These are phyloP conservation scores for Aechmea fasciata DNA, from an alignment of 176 grass and related monocot genomes.

Conservation along the genomic window DNA sequence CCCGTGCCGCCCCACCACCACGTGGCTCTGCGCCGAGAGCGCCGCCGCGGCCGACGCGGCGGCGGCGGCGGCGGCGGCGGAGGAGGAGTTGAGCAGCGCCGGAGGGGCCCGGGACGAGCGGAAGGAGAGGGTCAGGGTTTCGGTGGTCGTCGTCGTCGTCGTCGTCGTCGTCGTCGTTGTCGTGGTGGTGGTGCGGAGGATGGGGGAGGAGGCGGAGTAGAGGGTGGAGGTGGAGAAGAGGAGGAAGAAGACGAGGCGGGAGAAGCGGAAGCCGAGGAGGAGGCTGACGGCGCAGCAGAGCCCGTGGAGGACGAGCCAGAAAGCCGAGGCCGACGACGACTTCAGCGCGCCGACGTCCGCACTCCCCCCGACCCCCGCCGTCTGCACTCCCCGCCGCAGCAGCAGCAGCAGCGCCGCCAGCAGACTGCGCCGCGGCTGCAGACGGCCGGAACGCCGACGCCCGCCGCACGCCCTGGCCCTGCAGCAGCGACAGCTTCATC, in stretches of 20 bases:
- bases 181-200: constrained; percentile 28
- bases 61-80: constrained; percentile 16
- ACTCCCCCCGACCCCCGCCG: too few relatives aligned
- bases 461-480: constrained; percentile 9
- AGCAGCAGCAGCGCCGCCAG: too few relatives aligned
- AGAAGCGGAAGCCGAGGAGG: constrained; percentile 87
- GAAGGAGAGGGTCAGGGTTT: constrained; percentile 25
- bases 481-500: constrained; percentile 58
- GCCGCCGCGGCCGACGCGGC: constrained; percentile 5
- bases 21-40: constrained; percentile 38
- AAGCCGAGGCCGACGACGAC: constrained; percentile 28
- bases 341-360: constrained; percentile 11
- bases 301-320: constrained; percentile 73
- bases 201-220: constrained; percentile 18
- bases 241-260: constrained; percentile 81
- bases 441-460: constrained; percentile 1
- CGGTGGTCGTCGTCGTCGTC: constrained; percentile 11
- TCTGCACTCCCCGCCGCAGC: too few relatives aligned
- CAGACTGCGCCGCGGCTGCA: not conserved
- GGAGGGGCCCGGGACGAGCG: constrained; percentile 23
- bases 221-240: constrained; percentile 62
- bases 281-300: constrained; percentile 76
- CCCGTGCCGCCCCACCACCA: constrained; percentile 65
- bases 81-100: constrained; percentile 16
- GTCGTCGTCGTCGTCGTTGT: constrained; percentile 34